Base-by-base conservation (phyloP, 148 eudicot genomes). In the Vaccinium vitisidaea region DNA sequence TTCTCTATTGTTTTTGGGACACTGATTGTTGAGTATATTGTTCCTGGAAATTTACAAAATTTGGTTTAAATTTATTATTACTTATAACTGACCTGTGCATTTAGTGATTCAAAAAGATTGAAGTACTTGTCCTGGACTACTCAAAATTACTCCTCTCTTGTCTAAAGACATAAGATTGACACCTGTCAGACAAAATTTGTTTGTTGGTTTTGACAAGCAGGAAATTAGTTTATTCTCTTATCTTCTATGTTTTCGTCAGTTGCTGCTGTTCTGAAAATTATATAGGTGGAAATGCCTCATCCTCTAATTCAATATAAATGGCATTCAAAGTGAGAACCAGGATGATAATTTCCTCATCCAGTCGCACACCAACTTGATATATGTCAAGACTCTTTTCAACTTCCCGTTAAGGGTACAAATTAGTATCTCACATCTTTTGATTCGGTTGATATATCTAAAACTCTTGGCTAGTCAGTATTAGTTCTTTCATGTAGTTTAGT, bases 171-270 rank as follows among this genome's bases (percentile, higher is more conserved):
- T 10, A 80, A 80, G 69, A 80, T 80, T 36, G 52, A 36, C 63
- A 79, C 13, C 27, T 56, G 30, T 58, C 7, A n/a, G 27, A 80
- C 10, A 18, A 16, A 58, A 46, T 48, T 48, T 39, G 9, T 55
- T n/a, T 32, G 46, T 36, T 9, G 58, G 69, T 80, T 2, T 58
- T 36, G 19, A 80, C 32, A 8, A 32, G 58, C 46, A 32, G 82
- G 70, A 80, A 80, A 80, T 36, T 80, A 9, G 82, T 56, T 77
- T 77, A 14, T 25, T 77, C 56, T 50, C 49, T 52, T 21, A n/a
- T 77, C 58, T 49, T 77, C 7, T 58, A 3, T 14, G 75, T 32
- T 70, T 74, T 65, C 71, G 10, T 27, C 36, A 4, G 14, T 27
- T 27, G 39, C 39, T 3, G 74, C 12, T 69, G 27, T 67, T 25